A percentile compares a stretch with the other conserved stretches of the same genome.
Conservation (phyloP, 306 rosid species). For the Cicer cuneatum region DNA sequence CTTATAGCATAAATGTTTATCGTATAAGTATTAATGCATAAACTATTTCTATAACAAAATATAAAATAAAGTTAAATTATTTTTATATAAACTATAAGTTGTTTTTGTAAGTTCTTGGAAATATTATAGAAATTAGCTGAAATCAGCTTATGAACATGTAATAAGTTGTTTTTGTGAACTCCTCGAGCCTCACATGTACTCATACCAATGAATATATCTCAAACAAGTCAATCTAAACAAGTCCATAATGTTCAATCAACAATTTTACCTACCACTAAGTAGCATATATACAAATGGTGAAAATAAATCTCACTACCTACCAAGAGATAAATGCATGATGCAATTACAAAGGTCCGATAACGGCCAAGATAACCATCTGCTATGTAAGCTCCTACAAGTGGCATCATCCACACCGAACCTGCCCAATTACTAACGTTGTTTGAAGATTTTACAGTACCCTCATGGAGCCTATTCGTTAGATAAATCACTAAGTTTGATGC, state of each 20-base stretch:
- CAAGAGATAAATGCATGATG: slow-evolving; percentile 64
- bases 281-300: slow-evolving; percentile 7
- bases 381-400: slow-evolving; percentile 66
- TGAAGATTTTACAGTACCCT: slow-evolving; percentile 75
- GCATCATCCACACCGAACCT: slow-evolving; percentile 75
- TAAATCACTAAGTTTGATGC: slow-evolving; percentile 69
- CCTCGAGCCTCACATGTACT: too few species aligned
- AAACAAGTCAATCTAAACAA: too few species aligned
- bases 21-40: too few species aligned
- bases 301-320: slow-evolving; percentile 45
- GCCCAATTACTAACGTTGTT: slow-evolving; percentile 76
- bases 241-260: background rate
- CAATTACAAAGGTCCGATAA: slow-evolving; percentile 65
- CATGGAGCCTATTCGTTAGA: slow-evolving; percentile 65
- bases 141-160: too few species aligned
- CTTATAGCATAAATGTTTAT: too few species aligned
- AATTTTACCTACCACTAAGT: background rate
- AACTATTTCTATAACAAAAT: too few species aligned
- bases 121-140: too few species aligned
- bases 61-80: too few species aligned
- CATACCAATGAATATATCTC: too few species aligned
- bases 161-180: too few species aligned
- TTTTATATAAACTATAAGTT: too few species aligned
- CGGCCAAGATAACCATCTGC: slow-evolving; percentile 76
- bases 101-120: too few species aligned